Base-by-base conservation (phyloP, 2,329 filamentous ascomycete genomes). In the Arthroderma sp. region DNA sequence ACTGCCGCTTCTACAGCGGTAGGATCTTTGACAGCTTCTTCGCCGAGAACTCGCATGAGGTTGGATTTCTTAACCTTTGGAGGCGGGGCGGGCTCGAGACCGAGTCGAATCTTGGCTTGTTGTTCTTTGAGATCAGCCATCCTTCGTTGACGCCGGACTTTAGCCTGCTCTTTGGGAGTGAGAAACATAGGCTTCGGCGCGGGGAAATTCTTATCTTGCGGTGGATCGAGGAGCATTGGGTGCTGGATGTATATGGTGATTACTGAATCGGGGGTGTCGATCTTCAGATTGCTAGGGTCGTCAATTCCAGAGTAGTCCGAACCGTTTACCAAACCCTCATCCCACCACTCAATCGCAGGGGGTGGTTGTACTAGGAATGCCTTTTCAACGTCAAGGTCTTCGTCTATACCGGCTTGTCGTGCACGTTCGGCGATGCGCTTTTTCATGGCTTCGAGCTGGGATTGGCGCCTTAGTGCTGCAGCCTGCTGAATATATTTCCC, bases 41-140 rank as follows among this genome's bases (percentile, higher is more conserved):
- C 86, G 50, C 91, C 91, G 45, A 95, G 73, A 29, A 98, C 91
- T 47, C 88, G 82, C 91, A 98, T 98, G 59, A 98, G 76, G 62
- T 98, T 98, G 47, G 83, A 85, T 64, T 93, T 93, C 68, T 95
- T 96, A 54, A 98, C 86, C 65, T 96, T 98, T 7, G 91, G 89
- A 28, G 88, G 83, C 29, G 88, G 87, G 15, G 89, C 85, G 3
- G 88, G 86, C 48, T 89, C 82, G 9, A 98, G 73, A 15, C 91
- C 91, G 7, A 98, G 71, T 47, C 89, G 77, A 50, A 96, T 91
- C 69, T 98, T 96, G 33, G 89, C 88, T 65, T 98, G 91, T 59
- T 88, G 81, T 64, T 98, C 93, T 62, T 96, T 96, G 51, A 94
- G 71, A 50, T 95, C 86, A 36, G 85, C 88, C 77, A 89, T 89